A percentile compares a stretch with the other conserved stretches of the same genome.
These are phyloP conservation scores for Hyphodiscus sp. DNA, from an alignment of 2,329 filamentous ascomycete genomes.

Conservation along the genomic window DNA sequence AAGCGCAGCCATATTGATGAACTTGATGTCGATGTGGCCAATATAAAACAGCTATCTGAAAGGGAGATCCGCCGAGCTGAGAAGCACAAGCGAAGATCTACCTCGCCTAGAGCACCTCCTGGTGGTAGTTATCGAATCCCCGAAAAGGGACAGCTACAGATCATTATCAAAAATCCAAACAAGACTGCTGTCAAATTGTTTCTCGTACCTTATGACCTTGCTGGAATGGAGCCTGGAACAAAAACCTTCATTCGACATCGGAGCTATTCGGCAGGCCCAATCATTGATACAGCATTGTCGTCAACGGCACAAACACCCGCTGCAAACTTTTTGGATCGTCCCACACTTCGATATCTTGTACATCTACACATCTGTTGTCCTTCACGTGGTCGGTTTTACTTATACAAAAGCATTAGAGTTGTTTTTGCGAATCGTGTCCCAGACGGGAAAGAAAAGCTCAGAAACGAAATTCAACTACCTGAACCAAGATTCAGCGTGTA, in stretches of 20 bases:
- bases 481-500: slow-evolving; percentile 84
- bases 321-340: slow-evolving; percentile 49
- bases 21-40: slow-evolving; percentile 18
- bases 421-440: slow-evolving; percentile 96
- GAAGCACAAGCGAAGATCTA: slow-evolving; percentile 53
- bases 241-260: slow-evolving; percentile 96
- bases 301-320: slow-evolving; percentile 15
- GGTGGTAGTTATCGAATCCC: slow-evolving; percentile 93
- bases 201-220: slow-evolving; percentile 84
- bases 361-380: slow-evolving; percentile 92
- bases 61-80: slow-evolving; percentile 40
- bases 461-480: slow-evolving; percentile 83
- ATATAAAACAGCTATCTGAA: slow-evolving; percentile 22
- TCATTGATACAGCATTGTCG: slow-evolving; percentile 52
- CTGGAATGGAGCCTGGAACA: slow-evolving; percentile 86
- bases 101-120: slow-evolving; percentile 61
- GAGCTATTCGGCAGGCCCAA: slow-evolving; percentile 81
- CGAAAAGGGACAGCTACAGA: slow-evolving; percentile 87
- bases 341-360: slow-evolving; percentile 80
- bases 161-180: slow-evolving; percentile 96
- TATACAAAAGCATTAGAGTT: slow-evolving; percentile 88
- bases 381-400: slow-evolving; percentile 73
- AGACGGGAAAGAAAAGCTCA: slow-evolving; percentile 86
- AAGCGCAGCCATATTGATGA: slow-evolving; percentile 17
- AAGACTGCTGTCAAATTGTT: slow-evolving; percentile 98